Conservation (phyloP, 2,329 filamentous ascomycete genomes). For the Nothopassalora personata region DNA sequence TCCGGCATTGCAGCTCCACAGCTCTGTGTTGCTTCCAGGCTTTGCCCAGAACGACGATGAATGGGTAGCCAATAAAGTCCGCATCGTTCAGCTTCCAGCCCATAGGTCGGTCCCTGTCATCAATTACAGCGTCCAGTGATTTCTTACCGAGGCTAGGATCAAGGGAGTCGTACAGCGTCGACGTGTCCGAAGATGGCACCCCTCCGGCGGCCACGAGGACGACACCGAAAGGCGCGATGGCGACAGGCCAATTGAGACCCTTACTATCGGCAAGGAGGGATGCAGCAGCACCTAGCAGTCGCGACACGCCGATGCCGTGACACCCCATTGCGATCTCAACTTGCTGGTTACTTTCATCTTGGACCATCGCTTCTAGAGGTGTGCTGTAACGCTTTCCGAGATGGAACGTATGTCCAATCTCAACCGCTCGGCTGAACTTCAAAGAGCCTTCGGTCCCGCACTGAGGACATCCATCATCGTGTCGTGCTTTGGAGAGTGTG, state of each 20-base stretch:
- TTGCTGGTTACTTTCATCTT: conserved; percentile 32
- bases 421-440: conserved; percentile 66
- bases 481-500: conserved; percentile 59
- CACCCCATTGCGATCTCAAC: conserved; percentile 86
- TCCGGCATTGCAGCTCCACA: conserved; percentile 77
- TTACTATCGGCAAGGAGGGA: conserved; percentile 64
- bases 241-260: conserved; percentile 82
- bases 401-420: conserved; percentile 92
- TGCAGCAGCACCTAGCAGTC: conserved; percentile 81
- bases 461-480: conserved; percentile 67
- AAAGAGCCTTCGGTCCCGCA: conserved; percentile 59
- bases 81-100: conserved; percentile 88
- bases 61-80: conserved; percentile 80
- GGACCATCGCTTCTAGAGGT: conserved; percentile 62
- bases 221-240: conserved; percentile 78
- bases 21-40: conserved; percentile 53
- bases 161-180: conserved; percentile 59
- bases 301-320: conserved; percentile 88
- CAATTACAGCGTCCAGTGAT: conserved; percentile 59
- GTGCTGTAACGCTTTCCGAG: conserved; percentile 83
- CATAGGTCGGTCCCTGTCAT: conserved; percentile 62
- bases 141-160: conserved; percentile 11
- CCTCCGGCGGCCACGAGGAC: conserved; percentile 52
- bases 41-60: conserved; percentile 73
- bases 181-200: conserved; percentile 14